These are phyloP conservation scores for Ceratocystis cacaofunesta DNA, from an alignment of 2,329 filamentous ascomycete genomes.

Conservation along the genomic window DNA sequence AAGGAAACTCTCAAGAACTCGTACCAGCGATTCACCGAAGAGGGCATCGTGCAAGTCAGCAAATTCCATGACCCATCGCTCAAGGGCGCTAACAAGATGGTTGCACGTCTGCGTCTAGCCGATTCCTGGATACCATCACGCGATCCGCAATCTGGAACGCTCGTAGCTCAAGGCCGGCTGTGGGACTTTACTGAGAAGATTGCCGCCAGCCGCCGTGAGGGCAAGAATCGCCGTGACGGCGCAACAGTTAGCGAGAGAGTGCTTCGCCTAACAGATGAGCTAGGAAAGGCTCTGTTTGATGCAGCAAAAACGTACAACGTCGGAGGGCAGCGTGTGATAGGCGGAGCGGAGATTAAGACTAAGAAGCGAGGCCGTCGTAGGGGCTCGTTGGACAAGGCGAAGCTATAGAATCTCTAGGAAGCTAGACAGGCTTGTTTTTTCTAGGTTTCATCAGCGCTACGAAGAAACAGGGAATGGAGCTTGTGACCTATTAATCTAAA, in stretches of 20 bases:
- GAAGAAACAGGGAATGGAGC: too few species aligned
- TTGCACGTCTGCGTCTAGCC: slow-evolving; percentile 51
- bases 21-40: slow-evolving; percentile 74
- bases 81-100: slow-evolving; percentile 30
- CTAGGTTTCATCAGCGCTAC: neutral
- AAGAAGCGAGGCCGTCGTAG: slow-evolving; percentile 35
- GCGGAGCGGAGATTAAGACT: slow-evolving; percentile 25
- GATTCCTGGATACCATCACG: slow-evolving; percentile 60
- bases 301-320: slow-evolving; percentile 35
- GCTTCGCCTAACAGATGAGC: slow-evolving; percentile 55
- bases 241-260: slow-evolving; percentile 76
- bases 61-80: slow-evolving; percentile 45
- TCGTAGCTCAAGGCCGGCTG: slow-evolving; percentile 58
- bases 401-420: neutral
- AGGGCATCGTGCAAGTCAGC: slow-evolving; percentile 67
- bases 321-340: slow-evolving; percentile 35
- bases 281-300: slow-evolving; percentile 57
- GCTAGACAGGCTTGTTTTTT: neutral
- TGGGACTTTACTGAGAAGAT: slow-evolving; percentile 92
- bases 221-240: slow-evolving; percentile 91
- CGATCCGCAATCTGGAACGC: slow-evolving; percentile 41
- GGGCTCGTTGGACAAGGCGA: slow-evolving; percentile 31
- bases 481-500: too few species aligned
- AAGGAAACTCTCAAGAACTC: slow-evolving; percentile 95
- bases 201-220: slow-evolving; percentile 66